A percentile compares a stretch with the other conserved stretches of the same genome.
phyloP scores from a whole-genome alignment of 2,329 filamentous ascomycete genomes.

The Penicillium palitans region DNA sequence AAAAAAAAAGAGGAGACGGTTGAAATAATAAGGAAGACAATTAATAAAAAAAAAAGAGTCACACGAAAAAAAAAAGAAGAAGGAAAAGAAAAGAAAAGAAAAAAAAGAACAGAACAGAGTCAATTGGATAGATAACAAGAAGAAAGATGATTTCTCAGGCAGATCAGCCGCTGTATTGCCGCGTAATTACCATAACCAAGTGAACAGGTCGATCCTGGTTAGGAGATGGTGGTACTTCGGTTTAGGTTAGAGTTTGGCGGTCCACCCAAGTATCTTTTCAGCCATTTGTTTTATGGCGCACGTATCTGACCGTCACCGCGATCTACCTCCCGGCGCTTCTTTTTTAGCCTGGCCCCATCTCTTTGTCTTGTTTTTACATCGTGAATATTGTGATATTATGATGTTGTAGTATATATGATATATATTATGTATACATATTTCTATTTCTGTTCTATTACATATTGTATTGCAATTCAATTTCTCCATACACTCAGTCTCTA shows the following conservation, averaged over 20 bases:
- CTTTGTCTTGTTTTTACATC: slow-evolving; percentile 3
- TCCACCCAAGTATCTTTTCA: slow-evolving; percentile 11
- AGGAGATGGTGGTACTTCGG: neutral
- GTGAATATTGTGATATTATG: neutral
- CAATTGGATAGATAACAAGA: slow-evolving; percentile 15
- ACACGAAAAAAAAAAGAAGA: slow-evolving; percentile 8
- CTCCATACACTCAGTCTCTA: neutral
- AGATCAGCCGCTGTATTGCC: slow-evolving; percentile 24
- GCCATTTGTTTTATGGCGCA: slow-evolving; percentile 5
- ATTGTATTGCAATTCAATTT: neutral
- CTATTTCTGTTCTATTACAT: neutral
- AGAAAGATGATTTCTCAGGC: slow-evolving; percentile 18
- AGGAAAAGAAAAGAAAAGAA: slow-evolving; percentile 9
- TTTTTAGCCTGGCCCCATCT: slow-evolving; percentile 27
- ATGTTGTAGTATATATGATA: neutral
- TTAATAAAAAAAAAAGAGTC: neutral
- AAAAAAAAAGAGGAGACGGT: slow-evolving; percentile 8
- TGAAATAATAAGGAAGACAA: slow-evolving; percentile 2
- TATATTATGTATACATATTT: neutral
- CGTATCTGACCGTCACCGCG: slow-evolving; percentile 18
- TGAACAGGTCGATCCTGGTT: slow-evolving; percentile 16
- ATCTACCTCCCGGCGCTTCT: slow-evolving; percentile 27
- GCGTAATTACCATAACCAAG: slow-evolving; percentile 12
- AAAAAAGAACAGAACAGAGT: slow-evolving; percentile 11
- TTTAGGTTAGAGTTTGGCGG: neutral